phyloP scores from a whole-genome alignment of 129 eudicot genomes.

The Artemisia tridentata region DNA sequence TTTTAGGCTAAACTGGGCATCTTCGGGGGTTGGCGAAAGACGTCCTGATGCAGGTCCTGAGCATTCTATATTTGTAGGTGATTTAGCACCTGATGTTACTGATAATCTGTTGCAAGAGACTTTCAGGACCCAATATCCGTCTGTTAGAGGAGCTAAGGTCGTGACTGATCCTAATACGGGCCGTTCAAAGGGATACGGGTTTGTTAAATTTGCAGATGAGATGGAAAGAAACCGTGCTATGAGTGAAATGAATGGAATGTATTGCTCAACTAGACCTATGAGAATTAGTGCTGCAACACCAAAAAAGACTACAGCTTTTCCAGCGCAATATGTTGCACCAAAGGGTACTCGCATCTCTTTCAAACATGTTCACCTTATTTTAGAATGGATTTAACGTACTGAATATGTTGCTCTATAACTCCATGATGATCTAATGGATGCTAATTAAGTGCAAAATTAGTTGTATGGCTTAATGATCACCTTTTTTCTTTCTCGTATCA shows the following conservation, averaged over 20 bases:
- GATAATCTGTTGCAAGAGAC: conserved; percentile 89
- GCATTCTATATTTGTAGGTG: conserved; percentile 96
- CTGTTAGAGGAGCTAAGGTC: conserved; percentile 97
- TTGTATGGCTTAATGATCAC: background rate
- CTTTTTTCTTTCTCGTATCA: conserved; percentile 14
- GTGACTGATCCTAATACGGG: conserved; percentile 91
- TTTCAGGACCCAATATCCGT: conserved; percentile 74
- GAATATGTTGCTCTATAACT: background rate
- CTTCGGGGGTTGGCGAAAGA: conserved; percentile 88
- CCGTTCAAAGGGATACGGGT: conserved; percentile 96
- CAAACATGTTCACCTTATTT: background rate
- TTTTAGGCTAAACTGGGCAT: conserved; percentile 96
- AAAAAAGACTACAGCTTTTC: conserved; percentile 69
- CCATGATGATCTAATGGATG: conserved; percentile 11
- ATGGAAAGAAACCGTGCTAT: conserved; percentile 86
- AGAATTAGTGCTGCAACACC: conserved; percentile 98
- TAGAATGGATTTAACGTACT: background rate
- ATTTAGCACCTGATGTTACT: conserved; percentile 94
- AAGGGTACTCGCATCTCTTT: conserved; percentile 46
- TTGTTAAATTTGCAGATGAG: conserved; percentile 97
- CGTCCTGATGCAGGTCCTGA: conserved; percentile 85
- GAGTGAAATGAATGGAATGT: conserved; percentile 91
- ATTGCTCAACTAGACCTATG: conserved; percentile 97
- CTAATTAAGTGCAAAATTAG: background rate
- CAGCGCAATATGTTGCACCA: conserved; percentile 65